Evolutionary conservation across 306 rosid species (phyloP), one percentile per base, ranked within the genome.

Genomic region (Carpinus viminea): DNA sequence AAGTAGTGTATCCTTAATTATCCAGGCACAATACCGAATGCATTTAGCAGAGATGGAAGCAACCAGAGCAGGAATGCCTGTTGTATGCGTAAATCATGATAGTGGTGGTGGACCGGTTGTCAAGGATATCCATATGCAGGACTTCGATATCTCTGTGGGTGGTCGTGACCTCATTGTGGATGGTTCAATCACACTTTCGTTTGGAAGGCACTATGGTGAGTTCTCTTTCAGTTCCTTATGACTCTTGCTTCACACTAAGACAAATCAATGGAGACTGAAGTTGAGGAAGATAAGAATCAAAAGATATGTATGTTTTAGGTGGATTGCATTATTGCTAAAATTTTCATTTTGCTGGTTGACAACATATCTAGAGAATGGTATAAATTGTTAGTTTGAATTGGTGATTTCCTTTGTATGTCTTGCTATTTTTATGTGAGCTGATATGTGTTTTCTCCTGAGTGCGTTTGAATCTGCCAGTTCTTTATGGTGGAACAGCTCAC

Each of bases 1-100:
- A 43, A 50, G 20, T 3, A 47, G 70, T 61, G 13, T 73, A 8
- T 72, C 21, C 60, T 65, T 82, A 20, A 5, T 38, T 73, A 46
- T 71, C 50, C 86, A 94, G 99, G 92, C 87, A 8, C 90, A 95
- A 82, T 95, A 46, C 84, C 97, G 88, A 83, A 81, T 89, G 86
- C 99, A 95, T 89, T 83, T 95, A 74, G 96, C 84, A 0, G 99
- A 95, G 83, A 95, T 95, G 99, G 92, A 95, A 82, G 99, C 98
- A 4, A 88, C 89, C 7, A 86, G 99, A 70, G 99, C 88, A 3
- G 99, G 99, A 66, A 95, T 95, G 99, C 99, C 99, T 53, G 87
- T 87, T 76, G 87, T 78, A 43, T 82, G 91, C 72, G 98, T 95
- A 36, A 91, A 78, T 79, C 99, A 95, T 64, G 96, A 93, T 36